Base-by-base conservation (phyloP, 2,329 filamentous ascomycete species). In the Tolypocladium pustulatum region DNA sequence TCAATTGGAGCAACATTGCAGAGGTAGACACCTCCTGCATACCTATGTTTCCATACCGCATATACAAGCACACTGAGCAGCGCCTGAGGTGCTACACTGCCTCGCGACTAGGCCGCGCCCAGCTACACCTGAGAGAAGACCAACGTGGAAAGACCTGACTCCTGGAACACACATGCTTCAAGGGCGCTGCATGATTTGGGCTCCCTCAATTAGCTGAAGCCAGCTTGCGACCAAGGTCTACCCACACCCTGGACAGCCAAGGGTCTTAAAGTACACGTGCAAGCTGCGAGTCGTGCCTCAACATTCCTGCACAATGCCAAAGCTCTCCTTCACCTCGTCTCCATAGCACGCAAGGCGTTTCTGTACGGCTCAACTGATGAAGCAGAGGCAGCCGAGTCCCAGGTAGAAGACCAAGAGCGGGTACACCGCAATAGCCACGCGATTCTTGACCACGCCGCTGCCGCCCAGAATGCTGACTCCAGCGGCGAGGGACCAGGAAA, bases 381-480 rank as follows among this genome's bases (percentile, higher is more conserved):
- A 97, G 80, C 94, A 99, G 61, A 99, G 82, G 72, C 91, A 97
- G 57, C 92, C 93, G 65, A 99, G 79, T 38, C 90, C 90, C 59
- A 97, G 78, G 74, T 99, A 99, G 75, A 97, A 99, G 55, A 97
- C 88, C 70, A 97, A 89, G 57, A 99, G 78, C 59, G 94, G 94
- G 71, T 95, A 99, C 27, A 99, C 91, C 22, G 94, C 94, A 69
- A 99, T 86, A 30, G 87, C 90, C 54, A 97, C 92, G 55, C 94
- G 82, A 75, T 97, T 97, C 77, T 92, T 92, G 63, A 99, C 87
- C 52, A 99, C 93, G 15, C 94, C 94, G 59, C 92, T 97, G 49
- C 94, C 94, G 37, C 93, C 92, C 57, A 99, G 79, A 66, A 99
- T 97, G 74, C 93, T 97, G 55, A 97, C 89, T 30, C 94, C 94